Evolutionary conservation across 495 filamentous ascomycete genomes (phyloP).

Genomic region (Trichoderma gamsii): DNA sequence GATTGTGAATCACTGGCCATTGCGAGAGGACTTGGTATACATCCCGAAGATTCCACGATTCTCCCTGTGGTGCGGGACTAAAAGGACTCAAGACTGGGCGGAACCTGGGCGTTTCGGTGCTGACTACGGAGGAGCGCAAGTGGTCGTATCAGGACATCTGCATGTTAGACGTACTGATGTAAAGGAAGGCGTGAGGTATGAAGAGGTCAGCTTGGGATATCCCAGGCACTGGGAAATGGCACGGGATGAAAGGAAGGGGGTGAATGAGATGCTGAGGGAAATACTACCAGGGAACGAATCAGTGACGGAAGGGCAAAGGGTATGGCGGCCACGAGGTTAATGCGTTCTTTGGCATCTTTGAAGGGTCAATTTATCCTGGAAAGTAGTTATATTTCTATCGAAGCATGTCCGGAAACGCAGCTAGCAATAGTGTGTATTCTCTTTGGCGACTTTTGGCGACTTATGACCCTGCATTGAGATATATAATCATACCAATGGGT

Average conservation of each 20-base stretch:
- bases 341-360: neutral
- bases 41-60: slow-evolving; percentile 30
- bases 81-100: slow-evolving; percentile 29
- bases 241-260: slow-evolving; percentile 20
- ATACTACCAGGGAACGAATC: slow-evolving; percentile 26
- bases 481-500: too few relatives aligned
- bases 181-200: slow-evolving; percentile 29
- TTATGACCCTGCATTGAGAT: too few relatives aligned
- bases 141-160: slow-evolving; percentile 30
- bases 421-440: too few relatives aligned
- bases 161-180: slow-evolving; percentile 32
- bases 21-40: slow-evolving; percentile 31
- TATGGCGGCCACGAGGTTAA: slow-evolving; percentile 11
- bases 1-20: slow-evolving; percentile 31
- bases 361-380: neutral
- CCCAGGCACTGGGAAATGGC: slow-evolving; percentile 31
- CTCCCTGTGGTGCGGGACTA: slow-evolving; percentile 32
- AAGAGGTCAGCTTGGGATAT: slow-evolving; percentile 32
- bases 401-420: too few relatives aligned
- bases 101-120: slow-evolving; percentile 20
- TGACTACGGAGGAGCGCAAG: slow-evolving; percentile 21
- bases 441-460: too few relatives aligned
- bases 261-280: slow-evolving; percentile 30
- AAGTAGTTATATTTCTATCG: neutral
- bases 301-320: neutral